phyloP scores from a whole-genome alignment of 2,329 filamentous ascomycete genomes.

The Chaetomium strumarium region DNA sequence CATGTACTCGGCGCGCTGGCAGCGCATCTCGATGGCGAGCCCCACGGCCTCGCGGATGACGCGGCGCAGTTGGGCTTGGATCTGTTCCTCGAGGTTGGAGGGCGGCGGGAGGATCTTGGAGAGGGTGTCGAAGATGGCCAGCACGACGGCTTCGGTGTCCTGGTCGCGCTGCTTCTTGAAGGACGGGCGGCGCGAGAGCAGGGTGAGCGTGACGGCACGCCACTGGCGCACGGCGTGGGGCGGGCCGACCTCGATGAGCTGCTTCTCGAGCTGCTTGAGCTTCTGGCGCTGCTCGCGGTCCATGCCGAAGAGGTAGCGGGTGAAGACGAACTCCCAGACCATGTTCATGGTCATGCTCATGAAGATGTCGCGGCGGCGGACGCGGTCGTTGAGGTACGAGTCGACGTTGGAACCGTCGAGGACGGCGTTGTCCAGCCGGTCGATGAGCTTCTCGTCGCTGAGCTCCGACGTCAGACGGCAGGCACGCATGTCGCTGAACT shows the following conservation, averaged over 20 bases:
- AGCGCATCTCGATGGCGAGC: constrained; percentile 94
- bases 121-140: constrained; percentile 81
- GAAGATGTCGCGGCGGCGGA: constrained; percentile 86
- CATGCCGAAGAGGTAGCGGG: constrained; percentile 96
- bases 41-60: constrained; percentile 86
- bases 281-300: constrained; percentile 96
- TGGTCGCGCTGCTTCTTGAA: constrained; percentile 78
- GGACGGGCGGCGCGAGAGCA: constrained; percentile 72
- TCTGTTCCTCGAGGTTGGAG: constrained; percentile 69
- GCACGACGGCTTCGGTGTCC: constrained; percentile 93
- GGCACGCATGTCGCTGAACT: constrained; percentile 87
- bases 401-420: constrained; percentile 94
- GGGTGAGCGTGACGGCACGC: constrained; percentile 89
- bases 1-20: constrained; percentile 92
- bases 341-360: constrained; percentile 99
- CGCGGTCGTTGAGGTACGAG: constrained; percentile 77
- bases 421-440: constrained; percentile 88
- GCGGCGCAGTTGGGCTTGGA: constrained; percentile 76
- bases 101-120: constrained; percentile 83
- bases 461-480: constrained; percentile 81
- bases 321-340: constrained; percentile 99
- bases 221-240: constrained; percentile 88
- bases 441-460: constrained; percentile 86
- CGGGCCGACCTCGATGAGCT: constrained; percentile 81
- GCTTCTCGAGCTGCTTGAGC: constrained; percentile 91